These are phyloP conservation scores for Postia placenta DNA, from an alignment of 768 basidiomycete species.

Conservation along the genomic window DNA sequence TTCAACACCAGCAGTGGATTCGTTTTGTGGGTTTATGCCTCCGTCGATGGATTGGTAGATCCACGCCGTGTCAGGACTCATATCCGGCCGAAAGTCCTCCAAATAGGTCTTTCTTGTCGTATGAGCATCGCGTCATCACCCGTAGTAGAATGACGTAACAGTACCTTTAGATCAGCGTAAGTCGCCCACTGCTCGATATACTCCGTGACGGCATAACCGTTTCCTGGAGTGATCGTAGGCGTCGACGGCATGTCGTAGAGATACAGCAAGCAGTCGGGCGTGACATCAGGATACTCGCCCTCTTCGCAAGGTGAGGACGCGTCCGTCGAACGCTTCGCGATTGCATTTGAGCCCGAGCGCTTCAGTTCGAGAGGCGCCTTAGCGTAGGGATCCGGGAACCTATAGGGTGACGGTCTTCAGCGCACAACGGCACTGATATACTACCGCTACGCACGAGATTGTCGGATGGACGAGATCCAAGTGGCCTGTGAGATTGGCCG, in stretches of 20 bases:
- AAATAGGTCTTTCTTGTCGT: conserved; percentile 23
- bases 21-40: conserved; percentile 21
- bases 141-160: too few species aligned
- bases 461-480: conserved; percentile 28
- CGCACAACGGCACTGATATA: too few species aligned
- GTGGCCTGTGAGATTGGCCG: conserved; percentile 22
- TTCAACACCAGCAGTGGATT: conserved; percentile 21
- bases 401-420: background rate
- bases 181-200: conserved; percentile 27
- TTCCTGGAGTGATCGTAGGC: conserved; percentile 6
- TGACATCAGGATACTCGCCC: conserved; percentile 11
- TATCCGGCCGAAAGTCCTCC: conserved; percentile 16
- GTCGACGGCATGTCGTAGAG: conserved; percentile 25
- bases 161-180: conserved; percentile 18
- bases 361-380: background rate
- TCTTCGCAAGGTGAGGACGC: background rate
- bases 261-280: conserved; percentile 24
- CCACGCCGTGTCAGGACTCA: conserved; percentile 17
- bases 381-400: background rate
- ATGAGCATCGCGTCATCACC: too few species aligned
- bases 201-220: conserved; percentile 23
- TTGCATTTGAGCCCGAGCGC: background rate
- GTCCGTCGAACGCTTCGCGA: background rate
- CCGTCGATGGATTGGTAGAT: conserved; percentile 21
- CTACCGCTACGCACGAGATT: conserved; percentile 11